Conservation (phyloP, 2,329 filamentous ascomycete genomes). For the Cercospora zeae-maydis region DNA sequence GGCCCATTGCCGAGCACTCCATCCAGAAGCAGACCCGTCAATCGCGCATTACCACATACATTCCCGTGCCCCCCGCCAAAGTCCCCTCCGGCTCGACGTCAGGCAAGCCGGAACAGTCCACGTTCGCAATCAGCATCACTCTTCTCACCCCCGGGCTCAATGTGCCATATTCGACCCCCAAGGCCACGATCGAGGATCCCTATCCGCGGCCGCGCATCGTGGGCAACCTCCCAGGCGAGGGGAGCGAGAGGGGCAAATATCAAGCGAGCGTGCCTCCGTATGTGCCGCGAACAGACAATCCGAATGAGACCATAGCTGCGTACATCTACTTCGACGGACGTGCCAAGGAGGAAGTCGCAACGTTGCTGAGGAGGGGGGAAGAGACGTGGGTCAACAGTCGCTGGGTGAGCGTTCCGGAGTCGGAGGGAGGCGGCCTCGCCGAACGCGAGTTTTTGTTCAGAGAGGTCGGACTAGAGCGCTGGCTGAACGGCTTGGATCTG, state of each 20-base stretch:
- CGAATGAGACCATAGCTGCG: conserved; percentile 94
- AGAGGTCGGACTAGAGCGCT: conserved; percentile 91
- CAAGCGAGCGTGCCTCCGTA: conserved; percentile 70
- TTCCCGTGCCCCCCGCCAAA: conserved; percentile 86
- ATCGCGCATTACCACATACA: conserved; percentile 93
- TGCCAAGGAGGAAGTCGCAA: conserved; percentile 94
- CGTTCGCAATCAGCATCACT: conserved; percentile 97
- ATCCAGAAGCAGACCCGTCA: conserved; percentile 90
- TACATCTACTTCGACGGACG: conserved; percentile 99
- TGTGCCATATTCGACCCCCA: conserved; percentile 89
- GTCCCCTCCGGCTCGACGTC: conserved; percentile 55
- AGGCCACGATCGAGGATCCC: conserved; percentile 70
- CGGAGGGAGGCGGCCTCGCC: conserved; percentile 87
- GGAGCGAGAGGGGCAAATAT: conserved; percentile 52
- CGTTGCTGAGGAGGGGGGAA: conserved; percentile 82
- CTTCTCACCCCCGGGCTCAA: conserved; percentile 82
- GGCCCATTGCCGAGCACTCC: conserved; percentile 85
- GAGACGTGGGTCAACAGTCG: conserved; percentile 99
- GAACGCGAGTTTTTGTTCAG: conserved; percentile 97
- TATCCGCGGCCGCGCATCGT: conserved; percentile 79
- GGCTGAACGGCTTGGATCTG: conserved; percentile 95
- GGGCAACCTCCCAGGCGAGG: conserved; percentile 61
- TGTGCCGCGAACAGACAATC: conserved; percentile 83
- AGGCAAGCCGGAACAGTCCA: conserved; percentile 83
- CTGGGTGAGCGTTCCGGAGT: conserved; percentile 91